phyloP scores from a whole-genome alignment of 495 filamentous ascomycete genomes.

The Hypoxylon fragiforme region DNA sequence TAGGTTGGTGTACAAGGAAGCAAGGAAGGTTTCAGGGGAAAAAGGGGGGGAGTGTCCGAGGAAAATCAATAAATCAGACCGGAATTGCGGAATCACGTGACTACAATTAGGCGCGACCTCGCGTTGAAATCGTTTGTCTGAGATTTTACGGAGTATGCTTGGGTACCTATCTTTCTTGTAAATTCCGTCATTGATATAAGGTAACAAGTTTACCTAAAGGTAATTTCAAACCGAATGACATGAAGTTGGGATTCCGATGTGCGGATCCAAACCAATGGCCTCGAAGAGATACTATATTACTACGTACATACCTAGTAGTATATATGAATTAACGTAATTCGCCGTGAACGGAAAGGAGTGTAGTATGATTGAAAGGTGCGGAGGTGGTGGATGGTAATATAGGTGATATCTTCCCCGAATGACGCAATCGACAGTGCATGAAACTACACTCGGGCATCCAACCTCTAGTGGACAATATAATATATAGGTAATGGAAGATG shows the following conservation, averaged over 20 bases:
- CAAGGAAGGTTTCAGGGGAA: too few species aligned
- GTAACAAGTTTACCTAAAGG: background rate
- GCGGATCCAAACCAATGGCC: background rate
- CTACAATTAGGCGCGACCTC: too few species aligned
- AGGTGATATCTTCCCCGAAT: constrained; percentile 24
- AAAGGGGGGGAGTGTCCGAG: too few species aligned
- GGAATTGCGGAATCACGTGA: too few species aligned
- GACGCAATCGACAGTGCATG: constrained; percentile 14
- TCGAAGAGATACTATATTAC: background rate
- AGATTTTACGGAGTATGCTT: too few species aligned
- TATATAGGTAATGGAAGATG: too few species aligned
- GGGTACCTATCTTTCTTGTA: background rate
- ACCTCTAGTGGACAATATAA: background rate
- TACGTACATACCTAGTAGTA: background rate
- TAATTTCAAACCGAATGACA: background rate
- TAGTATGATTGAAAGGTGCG: background rate
- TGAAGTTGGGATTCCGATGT: too few species aligned
- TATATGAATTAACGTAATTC: background rate
- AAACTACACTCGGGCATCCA: constrained; percentile 4
- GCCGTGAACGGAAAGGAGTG: too few species aligned
- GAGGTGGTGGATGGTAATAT: background rate
- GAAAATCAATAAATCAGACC: too few species aligned
- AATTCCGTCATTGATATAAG: background rate
- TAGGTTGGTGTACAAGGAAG: too few species aligned
- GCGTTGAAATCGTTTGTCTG: too few species aligned